These are phyloP conservation scores for Fraxinus latifolia DNA, from an alignment of 305 asterid genomes.

Conservation along the genomic window DNA sequence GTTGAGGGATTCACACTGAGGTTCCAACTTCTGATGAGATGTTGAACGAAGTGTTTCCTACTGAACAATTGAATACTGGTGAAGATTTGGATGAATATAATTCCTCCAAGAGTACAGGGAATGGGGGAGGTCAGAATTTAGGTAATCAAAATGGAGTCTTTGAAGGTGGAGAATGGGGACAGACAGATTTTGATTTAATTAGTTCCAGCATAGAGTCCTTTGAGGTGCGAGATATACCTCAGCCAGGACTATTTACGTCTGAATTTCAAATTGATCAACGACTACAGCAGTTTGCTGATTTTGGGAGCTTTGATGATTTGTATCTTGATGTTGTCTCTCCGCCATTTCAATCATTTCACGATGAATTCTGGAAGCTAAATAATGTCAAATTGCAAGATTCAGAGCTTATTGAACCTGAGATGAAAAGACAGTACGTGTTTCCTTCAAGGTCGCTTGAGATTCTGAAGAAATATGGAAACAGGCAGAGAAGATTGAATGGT, in stretches of 20 bases:
- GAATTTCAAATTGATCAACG: neutral
- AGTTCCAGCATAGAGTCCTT: neutral
- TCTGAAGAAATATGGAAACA: conserved; percentile 25
- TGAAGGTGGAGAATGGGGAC: neutral
- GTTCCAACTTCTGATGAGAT: neutral
- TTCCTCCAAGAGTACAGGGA: neutral
- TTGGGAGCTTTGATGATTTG: neutral
- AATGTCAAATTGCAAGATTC: neutral
- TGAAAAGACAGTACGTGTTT: neutral
- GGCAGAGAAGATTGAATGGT: conserved; percentile 7
- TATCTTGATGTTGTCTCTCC: neutral
- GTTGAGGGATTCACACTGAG: neutral
- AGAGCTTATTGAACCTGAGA: neutral
- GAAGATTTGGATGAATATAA: neutral
- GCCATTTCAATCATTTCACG: neutral
- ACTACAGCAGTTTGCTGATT: neutral
- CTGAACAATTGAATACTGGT: neutral
- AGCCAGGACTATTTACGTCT: neutral
- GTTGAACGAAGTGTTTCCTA: neutral
- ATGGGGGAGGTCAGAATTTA: neutral
- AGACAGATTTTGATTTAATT: neutral
- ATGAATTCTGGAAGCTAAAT: neutral
- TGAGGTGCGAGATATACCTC: neutral
- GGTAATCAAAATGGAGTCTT: neutral
- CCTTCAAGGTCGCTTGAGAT: conserved; percentile 16